Evolutionary conservation across 495 filamentous ascomycete species (phyloP).

Genomic region (Baudoinia panamericana): DNA sequence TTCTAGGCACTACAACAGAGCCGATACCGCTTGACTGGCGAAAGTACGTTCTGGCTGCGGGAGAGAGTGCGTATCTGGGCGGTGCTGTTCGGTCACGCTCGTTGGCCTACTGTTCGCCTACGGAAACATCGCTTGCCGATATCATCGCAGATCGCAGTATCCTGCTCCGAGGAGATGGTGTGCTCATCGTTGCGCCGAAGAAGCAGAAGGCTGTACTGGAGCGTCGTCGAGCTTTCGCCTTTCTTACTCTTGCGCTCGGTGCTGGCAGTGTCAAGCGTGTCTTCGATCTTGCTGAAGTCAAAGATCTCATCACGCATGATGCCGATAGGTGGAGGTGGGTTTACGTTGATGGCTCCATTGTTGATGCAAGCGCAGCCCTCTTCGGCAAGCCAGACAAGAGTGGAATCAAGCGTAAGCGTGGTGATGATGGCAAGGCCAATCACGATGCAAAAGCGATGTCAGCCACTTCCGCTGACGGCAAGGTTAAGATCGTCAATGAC

Average conservation of each 20-base stretch:
- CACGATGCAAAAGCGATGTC: slow-evolving; percentile 14
- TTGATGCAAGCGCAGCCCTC: slow-evolving; percentile 35
- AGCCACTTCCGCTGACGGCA: slow-evolving; percentile 29
- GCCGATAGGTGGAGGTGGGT: slow-evolving; percentile 56
- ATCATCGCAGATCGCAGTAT: slow-evolving; percentile 30
- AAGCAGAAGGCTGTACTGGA: slow-evolving; percentile 48
- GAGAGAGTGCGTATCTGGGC: slow-evolving; percentile 60
- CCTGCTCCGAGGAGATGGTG: slow-evolving; percentile 50
- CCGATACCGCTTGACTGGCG: slow-evolving; percentile 66
- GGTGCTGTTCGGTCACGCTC: slow-evolving; percentile 66
- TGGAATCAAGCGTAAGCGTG: slow-evolving; percentile 40
- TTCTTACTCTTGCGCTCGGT: slow-evolving; percentile 68
- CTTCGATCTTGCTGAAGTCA: slow-evolving; percentile 49
- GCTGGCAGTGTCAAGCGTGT: slow-evolving; percentile 53
- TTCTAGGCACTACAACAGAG: slow-evolving; percentile 29
- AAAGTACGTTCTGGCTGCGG: slow-evolving; percentile 74
- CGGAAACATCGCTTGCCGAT: slow-evolving; percentile 20
- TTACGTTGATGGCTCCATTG: slow-evolving; percentile 55
- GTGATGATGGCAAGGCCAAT: slow-evolving; percentile 20
- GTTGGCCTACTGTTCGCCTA: slow-evolving; percentile 33
- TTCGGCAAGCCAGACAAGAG: slow-evolving; percentile 23
- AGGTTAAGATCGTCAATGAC: slow-evolving; percentile 57
- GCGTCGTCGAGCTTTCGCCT: slow-evolving; percentile 47
- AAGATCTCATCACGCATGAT: slow-evolving; percentile 35
- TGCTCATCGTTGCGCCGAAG: slow-evolving; percentile 65